Evolutionary conservation across 257 asterid species (phyloP), one percentile per base, ranked within the genome.

Genomic region (Solanum etuberosum): DNA sequence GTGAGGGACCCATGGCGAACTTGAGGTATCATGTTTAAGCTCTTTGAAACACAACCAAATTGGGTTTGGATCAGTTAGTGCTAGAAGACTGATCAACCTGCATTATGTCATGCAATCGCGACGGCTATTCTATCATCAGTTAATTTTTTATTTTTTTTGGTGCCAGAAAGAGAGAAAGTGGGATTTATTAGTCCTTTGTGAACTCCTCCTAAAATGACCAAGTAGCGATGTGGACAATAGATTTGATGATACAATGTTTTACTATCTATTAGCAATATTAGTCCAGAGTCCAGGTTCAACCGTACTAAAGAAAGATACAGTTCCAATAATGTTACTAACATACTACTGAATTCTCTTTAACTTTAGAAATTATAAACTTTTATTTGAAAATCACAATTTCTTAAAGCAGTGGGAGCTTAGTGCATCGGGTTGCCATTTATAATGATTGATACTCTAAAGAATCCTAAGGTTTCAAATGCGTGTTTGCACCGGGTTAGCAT

Each of bases 1-100:
- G 92, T 98, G 92, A 93, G 99, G 91, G 96, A 93, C 87, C 98
- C 98, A 98, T 73, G 98, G 97, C 65, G 98, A 96, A 90, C 86
- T 95, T 86, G 99, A 96, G 91, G 98, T 89, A 95, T 96, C 87
- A 93, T 97, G 99, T 96, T 95, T 91, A 96, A 97, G 90, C 98
- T 96, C 82, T 97, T 96, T 68, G 98, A 96, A 90, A 92, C 93
- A 86, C 98, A 97, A 85, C 97, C 99, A 81, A 96, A 96, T 83
- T 96, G 98, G 98, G 89, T 48, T 92, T 96, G 90, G 95, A 95
- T 94, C 98, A 94, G 93, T 94, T 97, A 27, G 98, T 97, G 89
- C 96, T 93, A 90, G 96, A 93, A 89, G 14, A 95, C 99, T 3
- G 98, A 97, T 90, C 99, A 96, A 91, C 98, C 99, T 32, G 99